A percentile compares a stretch with the other conserved stretches of the same genome.
These are phyloP conservation scores for Amanita thiersii DNA, from an alignment of 768 basidiomycete genomes.

Conservation along the genomic window DNA sequence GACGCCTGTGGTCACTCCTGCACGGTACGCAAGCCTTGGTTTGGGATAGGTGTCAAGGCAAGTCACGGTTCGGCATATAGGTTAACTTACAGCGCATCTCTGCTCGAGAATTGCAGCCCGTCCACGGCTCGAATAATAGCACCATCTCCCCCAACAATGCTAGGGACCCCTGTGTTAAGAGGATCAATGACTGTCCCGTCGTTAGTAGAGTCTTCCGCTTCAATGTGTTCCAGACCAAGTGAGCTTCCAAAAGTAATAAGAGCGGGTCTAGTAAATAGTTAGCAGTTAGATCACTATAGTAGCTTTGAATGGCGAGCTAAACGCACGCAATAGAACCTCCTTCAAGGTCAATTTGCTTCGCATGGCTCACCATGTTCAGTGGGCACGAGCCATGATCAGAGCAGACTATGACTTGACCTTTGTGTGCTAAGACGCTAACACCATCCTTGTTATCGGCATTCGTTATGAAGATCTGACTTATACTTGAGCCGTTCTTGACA, in stretches of 20 bases:
- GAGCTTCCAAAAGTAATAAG: slow-evolving; percentile 55
- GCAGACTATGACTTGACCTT: slow-evolving; percentile 49
- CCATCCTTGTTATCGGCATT: slow-evolving; percentile 11
- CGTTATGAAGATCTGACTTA: slow-evolving; percentile 22
- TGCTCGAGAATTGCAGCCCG: slow-evolving; percentile 61
- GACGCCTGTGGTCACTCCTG: slow-evolving; percentile 57
- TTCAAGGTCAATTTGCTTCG: slow-evolving; percentile 45
- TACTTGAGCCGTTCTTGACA: slow-evolving; percentile 21
- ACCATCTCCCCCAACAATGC: slow-evolving; percentile 32
- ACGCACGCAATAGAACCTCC: slow-evolving; percentile 60
- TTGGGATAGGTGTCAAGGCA: neutral
- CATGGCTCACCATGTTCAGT: slow-evolving; percentile 10
- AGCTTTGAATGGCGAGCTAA: slow-evolving; percentile 14
- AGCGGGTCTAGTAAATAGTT: slow-evolving; percentile 38
- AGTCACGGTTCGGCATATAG: neutral
- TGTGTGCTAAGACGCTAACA: slow-evolving; percentile 39
- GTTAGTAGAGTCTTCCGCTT: slow-evolving; percentile 44
- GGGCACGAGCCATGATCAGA: slow-evolving; percentile 17
- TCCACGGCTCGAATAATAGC: slow-evolving; percentile 52
- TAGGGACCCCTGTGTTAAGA: slow-evolving; percentile 29
- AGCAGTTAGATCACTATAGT: neutral
- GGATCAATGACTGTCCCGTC: slow-evolving; percentile 52
- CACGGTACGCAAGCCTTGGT: slow-evolving; percentile 51
- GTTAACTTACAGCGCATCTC: slow-evolving; percentile 36
- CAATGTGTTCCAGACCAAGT: slow-evolving; percentile 61